These are phyloP conservation scores for Penicillium pulvis DNA, from an alignment of 495 filamentous ascomycete species.

Conservation along the genomic window DNA sequence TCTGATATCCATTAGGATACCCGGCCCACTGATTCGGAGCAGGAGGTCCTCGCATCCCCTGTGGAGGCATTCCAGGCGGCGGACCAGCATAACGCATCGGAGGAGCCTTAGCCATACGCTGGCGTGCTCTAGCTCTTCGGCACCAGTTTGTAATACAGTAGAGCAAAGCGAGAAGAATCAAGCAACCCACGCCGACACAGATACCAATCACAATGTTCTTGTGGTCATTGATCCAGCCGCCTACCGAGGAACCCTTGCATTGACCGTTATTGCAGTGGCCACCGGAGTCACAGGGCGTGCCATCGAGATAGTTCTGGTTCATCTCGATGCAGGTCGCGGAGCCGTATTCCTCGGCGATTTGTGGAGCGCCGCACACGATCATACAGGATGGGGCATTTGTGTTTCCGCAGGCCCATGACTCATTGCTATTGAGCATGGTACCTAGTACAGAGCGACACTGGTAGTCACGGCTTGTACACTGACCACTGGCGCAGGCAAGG, in stretches of 20 bases:
- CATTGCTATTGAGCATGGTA: conserved; percentile 69
- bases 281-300: conserved; percentile 81
- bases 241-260: conserved; percentile 64
- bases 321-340: conserved; percentile 58
- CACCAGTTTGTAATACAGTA: conserved; percentile 61
- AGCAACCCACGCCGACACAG: conserved; percentile 62
- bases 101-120: conserved; percentile 31
- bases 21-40: conserved; percentile 34
- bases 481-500: conserved; percentile 86
- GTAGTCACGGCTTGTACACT: conserved; percentile 88
- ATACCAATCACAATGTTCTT: conserved; percentile 78
- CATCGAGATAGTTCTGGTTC: conserved; percentile 93
- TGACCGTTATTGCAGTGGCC: conserved; percentile 75
- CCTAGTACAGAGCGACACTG: conserved; percentile 92
- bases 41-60: conserved; percentile 14
- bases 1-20: conserved; percentile 20
- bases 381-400: conserved; percentile 59
- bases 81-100: conserved; percentile 24
- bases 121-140: conserved; percentile 32
- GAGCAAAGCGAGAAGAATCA: conserved; percentile 63
- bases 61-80: conserved; percentile 15
- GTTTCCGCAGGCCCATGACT: conserved; percentile 78
- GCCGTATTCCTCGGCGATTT: conserved; percentile 53
- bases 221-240: conserved; percentile 70
- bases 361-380: conserved; percentile 74